These are phyloP conservation scores for Cytospora piceae DNA, from an alignment of 2,329 filamentous ascomycete species.

Conservation along the genomic window DNA sequence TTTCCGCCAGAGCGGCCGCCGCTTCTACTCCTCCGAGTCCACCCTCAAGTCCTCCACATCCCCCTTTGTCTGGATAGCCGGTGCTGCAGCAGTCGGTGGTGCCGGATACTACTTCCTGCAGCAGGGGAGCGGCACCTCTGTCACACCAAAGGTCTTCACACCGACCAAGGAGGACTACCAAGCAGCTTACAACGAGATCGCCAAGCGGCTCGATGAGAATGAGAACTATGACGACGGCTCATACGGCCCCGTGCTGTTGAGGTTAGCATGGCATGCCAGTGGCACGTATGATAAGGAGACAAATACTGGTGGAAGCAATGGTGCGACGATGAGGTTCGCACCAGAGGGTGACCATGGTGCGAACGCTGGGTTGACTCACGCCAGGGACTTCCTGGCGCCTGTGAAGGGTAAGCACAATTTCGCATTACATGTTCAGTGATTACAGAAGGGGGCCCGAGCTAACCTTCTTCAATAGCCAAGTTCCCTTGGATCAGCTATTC, in stretches of 20 bases:
- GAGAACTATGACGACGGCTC: conserved; percentile 96
- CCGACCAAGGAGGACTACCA: conserved; percentile 90
- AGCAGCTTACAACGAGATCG: conserved; percentile 90
- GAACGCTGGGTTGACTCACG: conserved; percentile 85
- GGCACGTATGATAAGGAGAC: conserved; percentile 92
- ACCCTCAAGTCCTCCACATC: conserved; percentile 54
- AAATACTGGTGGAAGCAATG: conserved; percentile 89
- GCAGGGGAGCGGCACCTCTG: conserved; percentile 55
- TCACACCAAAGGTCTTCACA: conserved; percentile 60
- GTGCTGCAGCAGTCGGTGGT: conserved; percentile 60
- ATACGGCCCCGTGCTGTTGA: conserved; percentile 88
- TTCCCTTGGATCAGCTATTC: conserved; percentile 97
- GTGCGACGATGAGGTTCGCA: conserved; percentile 93
- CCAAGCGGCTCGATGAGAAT: conserved; percentile 78
- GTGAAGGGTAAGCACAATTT: conserved; percentile 68
- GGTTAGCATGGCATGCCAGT: conserved; percentile 91
- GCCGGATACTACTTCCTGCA: conserved; percentile 71
- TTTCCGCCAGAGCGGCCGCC: conserved; percentile 74
- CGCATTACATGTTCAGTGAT: not conserved
- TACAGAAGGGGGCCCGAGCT: conserved; percentile 14
- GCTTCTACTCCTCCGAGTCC: conserved; percentile 77
- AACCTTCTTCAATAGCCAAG: conserved; percentile 54
- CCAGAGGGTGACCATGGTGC: conserved; percentile 90
- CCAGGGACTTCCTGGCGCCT: conserved; percentile 91
- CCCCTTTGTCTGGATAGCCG: conserved; percentile 60